Evolutionary conservation across 2,329 filamentous ascomycete species (phyloP).

Genomic region (Lasiodiplodia hormozganensis): DNA sequence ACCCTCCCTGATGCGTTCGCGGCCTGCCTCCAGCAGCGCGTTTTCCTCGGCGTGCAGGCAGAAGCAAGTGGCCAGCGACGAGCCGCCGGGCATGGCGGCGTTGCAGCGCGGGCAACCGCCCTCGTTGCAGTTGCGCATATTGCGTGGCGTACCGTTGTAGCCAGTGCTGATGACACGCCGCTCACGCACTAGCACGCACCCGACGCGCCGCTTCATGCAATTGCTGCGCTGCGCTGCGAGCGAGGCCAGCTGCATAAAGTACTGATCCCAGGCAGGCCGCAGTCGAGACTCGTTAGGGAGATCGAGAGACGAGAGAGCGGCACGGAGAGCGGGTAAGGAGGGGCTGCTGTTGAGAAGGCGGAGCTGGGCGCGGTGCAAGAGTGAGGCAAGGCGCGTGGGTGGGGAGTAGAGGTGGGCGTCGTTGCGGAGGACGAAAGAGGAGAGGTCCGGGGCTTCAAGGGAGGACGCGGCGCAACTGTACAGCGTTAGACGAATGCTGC

Average conservation of each 20-base stretch:
- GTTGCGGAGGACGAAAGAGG: constrained; percentile 66
- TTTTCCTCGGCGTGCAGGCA: constrained; percentile 99
- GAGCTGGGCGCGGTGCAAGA: constrained; percentile 82
- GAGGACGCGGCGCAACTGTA: constrained; percentile 57
- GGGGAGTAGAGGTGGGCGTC: constrained; percentile 79
- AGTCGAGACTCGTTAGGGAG: constrained; percentile 80
- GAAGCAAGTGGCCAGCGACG: constrained; percentile 82
- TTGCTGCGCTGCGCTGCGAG: constrained; percentile 90
- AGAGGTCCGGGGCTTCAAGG: constrained; percentile 60
- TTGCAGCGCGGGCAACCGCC: constrained; percentile 92
- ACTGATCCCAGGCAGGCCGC: constrained; percentile 91
- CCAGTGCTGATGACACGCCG: constrained; percentile 91
- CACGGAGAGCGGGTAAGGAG: constrained; percentile 73
- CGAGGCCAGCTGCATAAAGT: constrained; percentile 97
- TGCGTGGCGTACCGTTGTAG: constrained; percentile 96
- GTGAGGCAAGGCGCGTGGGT: constrained; percentile 69
- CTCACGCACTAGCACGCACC: constrained; percentile 88
- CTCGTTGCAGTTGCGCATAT: constrained; percentile 87
- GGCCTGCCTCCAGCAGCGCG: constrained; percentile 88
- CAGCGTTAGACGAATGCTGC: background rate
- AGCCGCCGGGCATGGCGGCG: constrained; percentile 71
- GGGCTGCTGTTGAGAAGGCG: constrained; percentile 85
- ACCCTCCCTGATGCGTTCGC: constrained; percentile 84
- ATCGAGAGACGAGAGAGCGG: constrained; percentile 75
- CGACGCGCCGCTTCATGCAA: constrained; percentile 97